Evolutionary conservation across 2,329 filamentous ascomycete genomes (phyloP).

Genomic region (Fusarium xyrophilum): DNA sequence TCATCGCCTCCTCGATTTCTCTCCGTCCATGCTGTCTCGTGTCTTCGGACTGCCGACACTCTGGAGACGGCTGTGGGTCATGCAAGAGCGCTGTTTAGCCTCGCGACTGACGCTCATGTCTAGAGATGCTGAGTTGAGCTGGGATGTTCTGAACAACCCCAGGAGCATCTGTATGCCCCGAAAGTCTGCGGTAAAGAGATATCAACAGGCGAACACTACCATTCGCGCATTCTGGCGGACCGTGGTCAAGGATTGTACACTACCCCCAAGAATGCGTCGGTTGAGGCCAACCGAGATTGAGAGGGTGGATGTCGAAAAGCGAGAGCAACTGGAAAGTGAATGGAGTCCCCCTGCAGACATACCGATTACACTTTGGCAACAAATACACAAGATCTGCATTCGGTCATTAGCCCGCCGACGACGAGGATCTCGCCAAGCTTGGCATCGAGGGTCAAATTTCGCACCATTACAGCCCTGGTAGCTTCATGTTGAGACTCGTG

Average conservation of each 20-base stretch:
- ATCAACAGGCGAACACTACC: not conserved
- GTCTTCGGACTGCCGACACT: not conserved
- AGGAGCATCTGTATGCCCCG: not conserved
- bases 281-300: not conserved
- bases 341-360: accelerated
- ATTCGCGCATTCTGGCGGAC: constrained; percentile 17
- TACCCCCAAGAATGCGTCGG: constrained; percentile 9
- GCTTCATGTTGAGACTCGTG: no score
- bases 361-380: not conserved
- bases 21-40: no score
- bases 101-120: constrained; percentile 1
- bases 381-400: not conserved
- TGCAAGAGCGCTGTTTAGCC: constrained; percentile 22
- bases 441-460: not conserved
- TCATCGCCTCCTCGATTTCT: not conserved
- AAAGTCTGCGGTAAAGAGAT: not conserved
- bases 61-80: constrained; percentile 18
- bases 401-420: not conserved
- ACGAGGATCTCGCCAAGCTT: not conserved
- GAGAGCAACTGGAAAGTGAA: not conserved
- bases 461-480: not conserved
- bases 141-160: not conserved
- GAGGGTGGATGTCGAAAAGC: not conserved
- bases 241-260: constrained; percentile 5
- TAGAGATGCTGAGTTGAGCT: not conserved